Conservation (phyloP, 257 asterid species). For the Solanum ossicruentum region DNA sequence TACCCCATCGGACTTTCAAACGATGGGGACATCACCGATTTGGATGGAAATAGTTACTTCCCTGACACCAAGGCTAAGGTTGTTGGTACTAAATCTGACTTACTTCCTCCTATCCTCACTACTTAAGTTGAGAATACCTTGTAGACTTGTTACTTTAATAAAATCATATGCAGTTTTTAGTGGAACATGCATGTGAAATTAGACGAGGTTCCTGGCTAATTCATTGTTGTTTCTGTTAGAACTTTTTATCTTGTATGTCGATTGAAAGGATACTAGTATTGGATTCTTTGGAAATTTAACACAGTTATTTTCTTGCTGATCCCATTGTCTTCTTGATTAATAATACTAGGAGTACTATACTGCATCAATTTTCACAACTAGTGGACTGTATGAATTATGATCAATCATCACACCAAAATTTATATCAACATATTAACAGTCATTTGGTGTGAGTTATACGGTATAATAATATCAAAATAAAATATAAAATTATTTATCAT, state of each 20-base stretch:
- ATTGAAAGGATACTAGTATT: background rate
- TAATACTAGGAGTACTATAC: background rate
- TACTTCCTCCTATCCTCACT: constrained; percentile 69
- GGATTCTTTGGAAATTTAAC: background rate
- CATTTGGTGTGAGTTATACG: too few species aligned
- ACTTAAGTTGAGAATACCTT: constrained; percentile 14
- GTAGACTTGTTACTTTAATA: background rate
- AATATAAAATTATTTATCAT: too few species aligned
- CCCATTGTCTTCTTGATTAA: background rate
- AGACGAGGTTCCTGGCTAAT: background rate
- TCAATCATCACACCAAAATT: background rate
- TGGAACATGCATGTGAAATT: background rate
- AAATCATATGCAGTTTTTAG: background rate
- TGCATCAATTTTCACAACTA: background rate
- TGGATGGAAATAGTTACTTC: constrained; percentile 52
- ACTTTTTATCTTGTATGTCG: background rate
- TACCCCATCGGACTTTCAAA: constrained; percentile 49
- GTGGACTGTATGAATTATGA: background rate
- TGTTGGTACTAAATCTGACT: constrained; percentile 58
- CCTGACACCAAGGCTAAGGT: constrained; percentile 63
- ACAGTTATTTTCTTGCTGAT: background rate
- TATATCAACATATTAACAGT: background rate
- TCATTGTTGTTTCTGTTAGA: background rate
- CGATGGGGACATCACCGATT: constrained; percentile 43
- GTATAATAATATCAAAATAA: too few species aligned